Conservation (phyloP, 805 yeast genomes). For the Lipomyces sp. region DNA sequence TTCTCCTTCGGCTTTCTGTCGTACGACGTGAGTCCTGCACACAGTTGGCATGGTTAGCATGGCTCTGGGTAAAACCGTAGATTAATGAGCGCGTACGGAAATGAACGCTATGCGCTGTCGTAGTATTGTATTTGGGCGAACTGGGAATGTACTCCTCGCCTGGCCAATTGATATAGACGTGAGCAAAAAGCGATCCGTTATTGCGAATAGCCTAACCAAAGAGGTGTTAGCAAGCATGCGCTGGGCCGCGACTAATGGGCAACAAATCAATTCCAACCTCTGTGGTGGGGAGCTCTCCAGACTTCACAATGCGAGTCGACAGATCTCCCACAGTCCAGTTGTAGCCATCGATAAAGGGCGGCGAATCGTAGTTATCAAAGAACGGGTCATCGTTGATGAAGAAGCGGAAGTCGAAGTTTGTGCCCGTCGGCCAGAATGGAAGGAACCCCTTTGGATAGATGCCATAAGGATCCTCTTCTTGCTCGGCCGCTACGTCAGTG, state of each 20-base stretch:
- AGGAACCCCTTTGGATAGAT: slow-evolving; percentile 13
- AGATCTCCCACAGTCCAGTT: slow-evolving; percentile 5
- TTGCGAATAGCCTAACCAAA: slow-evolving; percentile 20
- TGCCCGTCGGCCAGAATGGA: slow-evolving; percentile 26
- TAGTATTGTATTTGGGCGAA: slow-evolving; percentile 25
- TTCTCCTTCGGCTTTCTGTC: slow-evolving; percentile 35
- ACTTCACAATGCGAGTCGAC: slow-evolving; percentile 3
- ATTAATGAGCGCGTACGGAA: slow-evolving; percentile 7
- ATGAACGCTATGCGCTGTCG: slow-evolving; percentile 25
- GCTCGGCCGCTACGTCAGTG: slow-evolving; percentile 4
- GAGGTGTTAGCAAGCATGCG: too few species aligned
- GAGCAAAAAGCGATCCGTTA: slow-evolving; percentile 41
- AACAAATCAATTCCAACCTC: too few species aligned
- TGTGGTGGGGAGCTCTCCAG: slow-evolving; percentile 2
- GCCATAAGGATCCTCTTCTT: slow-evolving; percentile 1
- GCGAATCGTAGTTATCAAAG: slow-evolving; percentile 12
- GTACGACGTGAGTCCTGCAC: slow-evolving; percentile 34
- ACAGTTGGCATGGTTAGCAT: slow-evolving; percentile 1
- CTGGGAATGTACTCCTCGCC: slow-evolving; percentile 24
- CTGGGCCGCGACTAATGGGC: too few species aligned
- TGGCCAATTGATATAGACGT: slow-evolving; percentile 32
- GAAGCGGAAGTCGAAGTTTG: slow-evolving; percentile 20
- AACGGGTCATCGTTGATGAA: slow-evolving; percentile 17
- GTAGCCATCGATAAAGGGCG: too few species aligned
- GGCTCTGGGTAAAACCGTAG: slow-evolving; percentile 26